phyloP scores from a whole-genome alignment of 768 basidiomycete species.

The Lentinula sp. region DNA sequence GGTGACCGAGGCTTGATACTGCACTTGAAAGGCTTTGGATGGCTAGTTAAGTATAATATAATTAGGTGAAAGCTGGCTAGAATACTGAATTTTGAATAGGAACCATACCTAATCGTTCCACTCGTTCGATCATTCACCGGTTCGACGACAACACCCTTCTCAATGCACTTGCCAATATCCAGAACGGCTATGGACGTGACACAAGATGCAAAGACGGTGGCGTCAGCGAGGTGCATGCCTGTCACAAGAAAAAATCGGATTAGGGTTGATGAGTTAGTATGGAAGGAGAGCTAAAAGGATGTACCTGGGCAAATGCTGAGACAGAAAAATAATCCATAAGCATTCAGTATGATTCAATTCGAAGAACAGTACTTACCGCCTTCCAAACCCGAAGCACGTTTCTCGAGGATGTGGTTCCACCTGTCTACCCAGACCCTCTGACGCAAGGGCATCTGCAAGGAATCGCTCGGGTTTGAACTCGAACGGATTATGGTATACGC shows the following conservation, averaged over 20 bases:
- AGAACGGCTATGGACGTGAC: constrained; percentile 48
- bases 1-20: constrained; percentile 55
- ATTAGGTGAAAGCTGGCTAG: neutral
- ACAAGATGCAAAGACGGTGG: constrained; percentile 46
- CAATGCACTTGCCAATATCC: constrained; percentile 39
- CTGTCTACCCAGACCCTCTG: constrained; percentile 16
- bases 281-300: neutral
- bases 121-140: constrained; percentile 53
- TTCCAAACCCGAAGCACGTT: constrained; percentile 66
- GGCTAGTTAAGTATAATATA: constrained; percentile 24
- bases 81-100: neutral
- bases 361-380: constrained; percentile 36
- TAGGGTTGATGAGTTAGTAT: constrained; percentile 6
- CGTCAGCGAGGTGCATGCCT: constrained; percentile 51
- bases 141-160: constrained; percentile 38
- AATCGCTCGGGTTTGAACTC: constrained; percentile 59
- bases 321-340: neutral
- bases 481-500: constrained; percentile 46
- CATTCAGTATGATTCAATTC: neutral
- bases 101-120: constrained; percentile 54
- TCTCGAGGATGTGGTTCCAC: constrained; percentile 53
- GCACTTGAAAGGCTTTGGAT: constrained; percentile 59
- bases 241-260: constrained; percentile 2
- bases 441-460: constrained; percentile 28
- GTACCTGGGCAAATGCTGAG: constrained; percentile 41